A percentile compares a stretch with the other conserved stretches of the same genome.
Conservation (phyloP, 1,284 basidiomycete species). For the Microbotryum saponariae region DNA sequence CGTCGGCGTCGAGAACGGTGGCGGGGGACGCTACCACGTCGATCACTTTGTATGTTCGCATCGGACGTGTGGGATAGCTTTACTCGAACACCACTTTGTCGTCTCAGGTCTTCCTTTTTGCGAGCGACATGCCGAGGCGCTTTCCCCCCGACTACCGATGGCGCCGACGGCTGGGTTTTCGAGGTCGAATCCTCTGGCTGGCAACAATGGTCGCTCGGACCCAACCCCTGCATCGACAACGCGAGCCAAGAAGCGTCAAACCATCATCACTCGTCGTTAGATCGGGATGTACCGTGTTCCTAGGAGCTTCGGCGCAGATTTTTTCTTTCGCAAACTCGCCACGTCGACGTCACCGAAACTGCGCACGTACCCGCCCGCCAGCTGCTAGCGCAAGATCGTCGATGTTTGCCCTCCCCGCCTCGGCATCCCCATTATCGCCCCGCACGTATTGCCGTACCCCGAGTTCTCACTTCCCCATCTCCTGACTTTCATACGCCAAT, state of each 20-base stretch:
- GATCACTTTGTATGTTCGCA: constrained; percentile 35
- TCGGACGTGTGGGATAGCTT: constrained; percentile 19
- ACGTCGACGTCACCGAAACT: background rate
- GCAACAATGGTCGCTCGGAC: background rate
- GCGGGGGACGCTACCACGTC: constrained; percentile 35
- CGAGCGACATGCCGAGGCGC: constrained; percentile 32
- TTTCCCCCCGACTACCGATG: background rate
- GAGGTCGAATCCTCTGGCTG: background rate
- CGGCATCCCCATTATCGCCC: too few species aligned
- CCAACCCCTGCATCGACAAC: background rate
- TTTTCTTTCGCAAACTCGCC: background rate
- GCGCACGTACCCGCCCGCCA: too few species aligned
- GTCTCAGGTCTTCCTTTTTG: constrained; percentile 35
- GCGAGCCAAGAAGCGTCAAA: constrained; percentile 21
- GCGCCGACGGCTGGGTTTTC: background rate
- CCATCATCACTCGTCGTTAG: constrained; percentile 19
- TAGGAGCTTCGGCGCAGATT: background rate
- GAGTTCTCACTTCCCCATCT: too few species aligned
- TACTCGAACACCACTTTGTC: constrained; percentile 38
- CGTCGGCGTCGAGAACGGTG: constrained; percentile 32
- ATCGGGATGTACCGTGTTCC: background rate
- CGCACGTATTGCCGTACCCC: too few species aligned
- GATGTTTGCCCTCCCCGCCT: too few species aligned
- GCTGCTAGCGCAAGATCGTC: too few species aligned
- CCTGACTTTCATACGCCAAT: too few species aligned